Evolutionary conservation across 371 early-diverging fungal species (phyloP), one percentile per base, ranked within the genome.

Genomic region (Umbelopsis sp.): DNA sequence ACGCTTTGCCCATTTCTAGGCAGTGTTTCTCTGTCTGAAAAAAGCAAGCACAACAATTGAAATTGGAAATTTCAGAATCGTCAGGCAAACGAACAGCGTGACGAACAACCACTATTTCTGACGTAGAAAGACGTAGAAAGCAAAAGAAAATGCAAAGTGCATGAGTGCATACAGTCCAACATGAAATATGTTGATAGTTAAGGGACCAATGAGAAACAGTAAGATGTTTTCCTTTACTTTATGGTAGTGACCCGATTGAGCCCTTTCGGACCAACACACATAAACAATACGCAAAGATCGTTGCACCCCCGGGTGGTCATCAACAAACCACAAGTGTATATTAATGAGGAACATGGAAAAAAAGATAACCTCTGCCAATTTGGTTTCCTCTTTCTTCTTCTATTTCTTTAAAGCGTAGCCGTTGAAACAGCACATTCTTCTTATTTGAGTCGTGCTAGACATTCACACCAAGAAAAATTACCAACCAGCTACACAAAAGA

Each of bases 281-380:
- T 7, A 48, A 48, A 48, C 48, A 48, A 48, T 48, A 48, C 48
- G 48, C 48, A 48, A 29, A 18, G 48, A 57, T 57, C 57, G 35
- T 29, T 22, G 24, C 25, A 9, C 12, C 57, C 35, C 32, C 29
- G 29, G 29, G 29, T 4, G 57, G 35, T 57, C 35, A 57, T 9
- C 57, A 57, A 35, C 29, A 57, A 57, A 41, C 41, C 41, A 7
- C 41, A 12, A 41, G 57, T 57, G 37, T 35, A 57, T 57, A 57
- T 29, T 35, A 32, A 29, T 37, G 10, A 18, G 29, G 29, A 18
- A 11, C n/a, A 9, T 14, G 4, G 32, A 14, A 29, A 18, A 22
- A 32, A 8, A 35, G 14, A 29, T 57, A 41, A 29, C 16, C 12
- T 57, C 35, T 35, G 7, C 41, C 18, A 18, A 11, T 37, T 35